phyloP scores from a whole-genome alignment of 1,284 basidiomycete species.

The Malassezia dermatis region DNA sequence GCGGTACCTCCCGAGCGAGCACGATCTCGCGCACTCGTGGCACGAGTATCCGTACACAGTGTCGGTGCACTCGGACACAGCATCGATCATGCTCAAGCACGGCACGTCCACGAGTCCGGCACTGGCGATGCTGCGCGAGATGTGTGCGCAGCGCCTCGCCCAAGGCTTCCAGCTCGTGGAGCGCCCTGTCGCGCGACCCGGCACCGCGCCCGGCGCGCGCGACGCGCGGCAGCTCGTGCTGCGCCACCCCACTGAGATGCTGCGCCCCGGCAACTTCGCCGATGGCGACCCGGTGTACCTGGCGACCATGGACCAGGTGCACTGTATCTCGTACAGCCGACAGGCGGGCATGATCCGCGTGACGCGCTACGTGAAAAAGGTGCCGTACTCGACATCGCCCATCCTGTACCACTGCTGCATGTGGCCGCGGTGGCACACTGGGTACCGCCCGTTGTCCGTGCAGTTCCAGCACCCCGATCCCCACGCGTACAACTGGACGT shows the following conservation, averaged over 20 bases:
- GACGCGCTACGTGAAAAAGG: constrained; percentile 69
- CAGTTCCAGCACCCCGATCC: constrained; percentile 68
- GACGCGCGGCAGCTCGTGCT: constrained; percentile 23
- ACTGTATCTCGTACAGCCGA: constrained; percentile 68
- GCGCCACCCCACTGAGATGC: constrained; percentile 41
- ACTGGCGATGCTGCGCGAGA: constrained; percentile 68
- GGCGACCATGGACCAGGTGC: constrained; percentile 89
- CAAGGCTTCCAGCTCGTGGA: constrained; percentile 93
- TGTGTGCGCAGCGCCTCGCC: constrained; percentile 79
- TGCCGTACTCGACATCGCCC: constrained; percentile 56
- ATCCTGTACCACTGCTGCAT: constrained; percentile 76
- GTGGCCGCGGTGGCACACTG: constrained; percentile 78
- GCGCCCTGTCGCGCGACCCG: constrained; percentile 1
- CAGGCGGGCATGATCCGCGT: constrained; percentile 78
- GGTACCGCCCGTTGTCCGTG: constrained; percentile 68
- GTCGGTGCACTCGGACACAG: constrained; percentile 36
- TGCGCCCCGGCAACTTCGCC: constrained; percentile 41
- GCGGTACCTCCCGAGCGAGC: constrained; percentile 52
- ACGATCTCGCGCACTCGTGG: constrained; percentile 39
- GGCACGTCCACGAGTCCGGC: constrained; percentile 60
- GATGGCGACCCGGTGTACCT: constrained; percentile 63
- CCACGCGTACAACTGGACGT: constrained; percentile 52
- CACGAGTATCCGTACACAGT: constrained; percentile 44
- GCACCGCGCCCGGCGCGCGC: constrained; percentile 16
- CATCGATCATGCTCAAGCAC: constrained; percentile 42